Base-by-base conservation (phyloP, 805 yeast species). In the Isabelozyma gotoi region DNA sequence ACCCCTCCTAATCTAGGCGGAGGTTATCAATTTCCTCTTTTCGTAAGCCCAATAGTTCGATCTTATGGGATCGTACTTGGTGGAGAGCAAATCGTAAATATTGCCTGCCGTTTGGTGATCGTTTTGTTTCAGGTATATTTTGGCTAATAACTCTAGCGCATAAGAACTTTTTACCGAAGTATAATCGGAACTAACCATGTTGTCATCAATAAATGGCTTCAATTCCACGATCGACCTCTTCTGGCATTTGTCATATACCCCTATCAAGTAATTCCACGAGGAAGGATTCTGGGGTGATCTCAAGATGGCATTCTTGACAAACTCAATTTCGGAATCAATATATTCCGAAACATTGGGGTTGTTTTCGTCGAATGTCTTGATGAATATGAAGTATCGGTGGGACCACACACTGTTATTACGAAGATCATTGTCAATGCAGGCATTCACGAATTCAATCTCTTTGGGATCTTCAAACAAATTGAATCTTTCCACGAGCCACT, bases 381-480 rank as follows among this genome's bases (percentile, higher is more conserved):
- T 63, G 50, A 84, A 88, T 66, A 72, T 63, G 51, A 84, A 88
- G 67, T 72, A 86, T 42, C 97, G 74, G 63, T 88, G 95, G 46
- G 82, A 78, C 99, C 99, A 94, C 1, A 95, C 96, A 40, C 96
- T 85, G 62, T 94, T 94, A 66, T 94, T 94, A 53, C 89, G 72
- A 7, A 88, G 78, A 62, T 94, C 99, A 7, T 67, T 56, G 2
- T 62, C 61, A 3, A 92, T 62, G 53, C 78, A 65, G 17, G 48
- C 44, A 4, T 75, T 70, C 0, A 80, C 74, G 56, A 78, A 85
- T 5, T 55, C 57, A 12, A 82, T 48, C 57, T 89, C 96, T 31
- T 63, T 59, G 19, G 54, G 55, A 34, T 69, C 64, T 15, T 51
- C 43, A 52, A 66, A 82, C 33, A 80, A 68, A 1, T 70, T 59